These are phyloP conservation scores for Termitomyces sp. DNA, from an alignment of 768 basidiomycete species.

Conservation along the genomic window DNA sequence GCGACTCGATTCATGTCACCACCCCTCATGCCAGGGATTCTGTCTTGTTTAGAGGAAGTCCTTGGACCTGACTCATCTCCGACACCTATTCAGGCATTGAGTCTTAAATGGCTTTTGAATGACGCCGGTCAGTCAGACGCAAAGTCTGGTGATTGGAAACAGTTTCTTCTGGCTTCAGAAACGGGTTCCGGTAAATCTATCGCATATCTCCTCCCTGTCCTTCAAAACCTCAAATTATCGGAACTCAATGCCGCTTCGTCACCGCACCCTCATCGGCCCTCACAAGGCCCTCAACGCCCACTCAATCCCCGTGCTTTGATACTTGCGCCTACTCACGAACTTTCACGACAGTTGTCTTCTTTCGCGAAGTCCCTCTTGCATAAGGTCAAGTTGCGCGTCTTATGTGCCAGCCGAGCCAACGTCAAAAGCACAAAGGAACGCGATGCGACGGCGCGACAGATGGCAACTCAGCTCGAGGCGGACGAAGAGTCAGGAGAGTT, in stretches of 20 bases:
- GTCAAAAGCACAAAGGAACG: conserved; percentile 27
- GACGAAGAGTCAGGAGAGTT: conserved; percentile 19
- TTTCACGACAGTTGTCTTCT: conserved; percentile 73
- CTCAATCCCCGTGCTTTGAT: conserved; percentile 76
- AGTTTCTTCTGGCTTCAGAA: conserved; percentile 79
- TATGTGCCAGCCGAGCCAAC: conserved; percentile 69
- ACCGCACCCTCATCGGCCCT: conserved; percentile 5
- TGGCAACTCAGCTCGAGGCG: conserved; percentile 37
- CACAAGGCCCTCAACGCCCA: conserved; percentile 22
- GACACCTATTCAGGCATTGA: conserved; percentile 78
- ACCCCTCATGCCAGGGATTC: conserved; percentile 64
- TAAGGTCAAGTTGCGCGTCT: conserved; percentile 70
- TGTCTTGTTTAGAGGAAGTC: conserved; percentile 53
- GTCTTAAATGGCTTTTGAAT: conserved; percentile 62
- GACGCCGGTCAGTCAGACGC: conserved; percentile 14
- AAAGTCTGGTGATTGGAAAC: conserved; percentile 31
- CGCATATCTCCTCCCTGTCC: conserved; percentile 83
- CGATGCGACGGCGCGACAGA: conserved; percentile 47
- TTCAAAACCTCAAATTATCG: conserved; percentile 72
- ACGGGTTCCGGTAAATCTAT: conserved; percentile 93
- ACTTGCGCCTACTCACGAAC: conserved; percentile 87
- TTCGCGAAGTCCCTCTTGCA: conserved; percentile 79
- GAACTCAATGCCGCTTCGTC: conserved; percentile 37
- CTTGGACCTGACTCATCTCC: conserved; percentile 59
- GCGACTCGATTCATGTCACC: conserved; percentile 62